These are phyloP conservation scores for Plasmodium reichenowi DNA, from an alignment of 169 alveolate species.

Conservation along the genomic window DNA sequence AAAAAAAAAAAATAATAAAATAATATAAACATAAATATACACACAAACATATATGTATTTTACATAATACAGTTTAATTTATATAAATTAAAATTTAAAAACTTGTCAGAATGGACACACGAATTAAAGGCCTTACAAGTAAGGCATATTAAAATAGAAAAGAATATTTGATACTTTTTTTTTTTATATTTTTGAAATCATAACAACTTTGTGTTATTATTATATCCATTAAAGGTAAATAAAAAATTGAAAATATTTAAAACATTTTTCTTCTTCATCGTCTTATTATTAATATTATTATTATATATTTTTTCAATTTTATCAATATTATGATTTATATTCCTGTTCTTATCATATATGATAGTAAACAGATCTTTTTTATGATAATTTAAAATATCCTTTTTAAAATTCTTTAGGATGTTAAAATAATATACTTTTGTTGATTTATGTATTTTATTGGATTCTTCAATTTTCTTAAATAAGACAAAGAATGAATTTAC, in stretches of 20 bases:
- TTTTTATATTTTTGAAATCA: too few relatives aligned
- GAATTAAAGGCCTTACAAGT: too few relatives aligned
- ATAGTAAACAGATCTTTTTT: constrained; percentile 9
- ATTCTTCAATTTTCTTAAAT: constrained; percentile 26
- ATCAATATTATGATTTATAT: background rate
- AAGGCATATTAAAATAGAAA: too few relatives aligned
- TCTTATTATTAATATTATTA: too few relatives aligned
- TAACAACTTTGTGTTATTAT: background rate
- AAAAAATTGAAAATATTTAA: constrained; percentile 16
- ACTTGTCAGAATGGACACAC: too few relatives aligned
- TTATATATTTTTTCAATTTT: too few relatives aligned
- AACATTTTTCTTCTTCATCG: constrained; percentile 4
- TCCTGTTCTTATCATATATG: background rate
- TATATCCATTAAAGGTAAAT: constrained; percentile 2
- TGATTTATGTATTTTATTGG: constrained; percentile 1
- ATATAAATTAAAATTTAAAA: too few relatives aligned
- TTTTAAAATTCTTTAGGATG: constrained; percentile 10
- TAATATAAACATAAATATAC: too few relatives aligned
- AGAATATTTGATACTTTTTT: too few relatives aligned
- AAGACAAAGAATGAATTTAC: constrained; percentile 14
- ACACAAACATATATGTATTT: too few relatives aligned
- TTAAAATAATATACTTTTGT: background rate
- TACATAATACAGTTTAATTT: too few relatives aligned
- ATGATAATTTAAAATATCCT: constrained; percentile 21
- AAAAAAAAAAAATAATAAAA: too few relatives aligned